Base-by-base conservation (phyloP, 345 rosid species). In the Lenwebbia sp. region DNA sequence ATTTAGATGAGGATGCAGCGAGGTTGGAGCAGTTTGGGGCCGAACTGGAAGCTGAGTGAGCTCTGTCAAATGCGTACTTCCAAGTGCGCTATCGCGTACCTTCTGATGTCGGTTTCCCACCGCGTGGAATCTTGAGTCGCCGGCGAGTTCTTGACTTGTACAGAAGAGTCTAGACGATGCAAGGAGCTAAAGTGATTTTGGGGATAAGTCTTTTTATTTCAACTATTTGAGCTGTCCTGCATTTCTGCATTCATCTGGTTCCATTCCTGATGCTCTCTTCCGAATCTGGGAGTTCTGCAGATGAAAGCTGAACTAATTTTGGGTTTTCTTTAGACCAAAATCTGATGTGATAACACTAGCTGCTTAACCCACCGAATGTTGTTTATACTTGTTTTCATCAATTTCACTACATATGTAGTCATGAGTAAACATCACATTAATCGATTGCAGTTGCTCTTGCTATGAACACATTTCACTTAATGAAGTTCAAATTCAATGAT, bases 21-120 rank as follows among this genome's bases (percentile, higher is more conserved):
- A 90, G 98, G 83, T 85, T 98, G 86, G 97, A 96, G 82, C 94
- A 94, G 89, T 98, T 95, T 90, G 96, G 98, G 56, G 95, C 98
- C 76, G 99, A 96, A 86, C 98, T 98, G 21, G 99, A 98, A 91
- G 95, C 94, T 13, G 96, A 94, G 13, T 93, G 90, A 93, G 89
- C 54, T 57, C 41, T 33, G 54, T 26, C 65, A 19, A 52, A 83
- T 83, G 13, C 3, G 57, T 53, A 44, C 26, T 0, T 10, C 10
- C 25, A 9, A 37, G 47, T 21, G 25, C 21, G 47, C 81, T 21
- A 33, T 70, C 13, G 47, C 47, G 3, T 37, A 37, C 47, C 14
- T 22, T 37, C 7, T 70, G 81, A 37, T 21, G 13, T 70, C 40
- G 22, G 40, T 30, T 30, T 40, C 75, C 75, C 41, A 62, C 40